Evolutionary conservation across 345 rosid genomes (phyloP), one percentile per base, ranked within the genome.

Genomic region (Corchorus olitorius): DNA sequence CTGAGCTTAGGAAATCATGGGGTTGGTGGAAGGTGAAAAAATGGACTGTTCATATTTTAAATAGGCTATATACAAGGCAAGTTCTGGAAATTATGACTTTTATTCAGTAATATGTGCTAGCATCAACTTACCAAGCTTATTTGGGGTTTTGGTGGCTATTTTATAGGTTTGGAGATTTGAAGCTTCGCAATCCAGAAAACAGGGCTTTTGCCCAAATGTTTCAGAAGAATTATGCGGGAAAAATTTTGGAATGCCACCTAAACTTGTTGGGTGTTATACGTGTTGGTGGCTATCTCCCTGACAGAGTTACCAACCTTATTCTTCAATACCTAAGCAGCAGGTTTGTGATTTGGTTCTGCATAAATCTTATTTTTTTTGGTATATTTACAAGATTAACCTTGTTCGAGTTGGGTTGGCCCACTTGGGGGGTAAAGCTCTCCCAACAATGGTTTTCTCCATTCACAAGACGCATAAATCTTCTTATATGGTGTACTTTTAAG

Each of bases 11-110:
- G 86, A 97, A 94, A 85, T 88, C 97, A 55, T 97, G 99, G 99
- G 97, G 98, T 35, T 97, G 99, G 99, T 97, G 99, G 99, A 97
- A 97, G 83, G 94, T 97, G 90, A 97, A 97, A 89, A 97, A 97
- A 81, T 97, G 99, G 99, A 97, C 97, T 0, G 92, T 91, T 81
- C 98, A 94, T 76, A 97, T 97, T 75, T 84, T 94, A 79, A 97
- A 97, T 84, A 88, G 98, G 87, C 91, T 97, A 33, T 90, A 89
- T 77, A 97, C 97, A 59, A 80, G 99, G 98, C 92, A 79, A 62
- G 87, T 76, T 74, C 67, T 48, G 11, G 27, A 34, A 52, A 19
- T 52, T 49, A 50, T n/a, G 64, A 35, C 74, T 37, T 52, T 2
- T 65, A 62, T 58, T 48, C 20, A 35, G 19, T 76, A 39, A 22